Conservation (phyloP, 1,139 yeast species). For the Yamadazyma jaroonii region DNA sequence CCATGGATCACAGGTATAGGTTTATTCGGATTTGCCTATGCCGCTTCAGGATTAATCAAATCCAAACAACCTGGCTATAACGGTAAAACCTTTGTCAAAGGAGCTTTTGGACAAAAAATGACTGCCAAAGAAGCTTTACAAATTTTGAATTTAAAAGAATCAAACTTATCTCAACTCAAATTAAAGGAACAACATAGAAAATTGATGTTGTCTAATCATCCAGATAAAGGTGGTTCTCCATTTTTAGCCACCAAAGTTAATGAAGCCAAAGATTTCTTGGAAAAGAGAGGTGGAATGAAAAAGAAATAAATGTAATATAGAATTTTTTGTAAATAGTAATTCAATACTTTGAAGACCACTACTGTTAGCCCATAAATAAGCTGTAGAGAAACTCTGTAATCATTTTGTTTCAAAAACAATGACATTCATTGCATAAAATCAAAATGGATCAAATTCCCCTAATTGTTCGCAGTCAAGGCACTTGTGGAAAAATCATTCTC, state of each 20-base stretch:
- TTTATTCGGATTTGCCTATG: slow-evolving; percentile 60
- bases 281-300: slow-evolving; percentile 70
- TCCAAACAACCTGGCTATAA: slow-evolving; percentile 69
- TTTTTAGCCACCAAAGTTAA: slow-evolving; percentile 93
- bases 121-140: slow-evolving; percentile 86
- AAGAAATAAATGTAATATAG: slow-evolving; percentile 24
- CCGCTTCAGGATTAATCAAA: slow-evolving; percentile 68
- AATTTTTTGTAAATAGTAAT: slow-evolving; percentile 1
- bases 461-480: neutral
- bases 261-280: slow-evolving; percentile 93
- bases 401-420: no score
- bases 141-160: slow-evolving; percentile 80
- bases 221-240: slow-evolving; percentile 97
- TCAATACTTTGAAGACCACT: no score
- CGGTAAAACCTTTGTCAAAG: slow-evolving; percentile 72
- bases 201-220: slow-evolving; percentile 90
- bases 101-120: slow-evolving; percentile 92
- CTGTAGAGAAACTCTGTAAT: no score
- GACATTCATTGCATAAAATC: no score
- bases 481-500: no score
- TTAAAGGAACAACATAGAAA: slow-evolving; percentile 90
- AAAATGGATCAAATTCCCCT: no score
- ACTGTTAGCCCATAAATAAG: no score
- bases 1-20: slow-evolving; percentile 77
- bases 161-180: slow-evolving; percentile 69